Evolutionary conservation across 2,329 filamentous ascomycete species (phyloP), one percentile per base, ranked within the genome.

Genomic region (Monascus ruber): DNA sequence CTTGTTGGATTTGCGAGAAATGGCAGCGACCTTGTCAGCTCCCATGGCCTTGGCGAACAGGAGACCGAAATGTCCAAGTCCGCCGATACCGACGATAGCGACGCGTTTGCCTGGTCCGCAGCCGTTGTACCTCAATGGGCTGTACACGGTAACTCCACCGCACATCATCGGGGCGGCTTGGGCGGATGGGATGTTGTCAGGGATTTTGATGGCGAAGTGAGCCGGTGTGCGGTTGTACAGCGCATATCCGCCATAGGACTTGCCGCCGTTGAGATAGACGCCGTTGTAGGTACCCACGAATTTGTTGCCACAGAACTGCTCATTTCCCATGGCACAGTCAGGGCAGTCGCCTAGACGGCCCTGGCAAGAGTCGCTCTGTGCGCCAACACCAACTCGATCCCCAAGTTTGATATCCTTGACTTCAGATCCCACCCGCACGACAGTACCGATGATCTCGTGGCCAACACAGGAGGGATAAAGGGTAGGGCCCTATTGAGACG

Each of bases 141-240:
- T 74, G 56, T 76, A 91, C 0, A 81, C 73, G 0, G 85, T 91
- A 37, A 88, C 72, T 10, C 85, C 85, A 7, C 79, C 85, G 51
- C 85, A 91, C 35, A 91, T 70, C 70, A 91, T 82, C 0, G 84
- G 83, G 0, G 83, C 75, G 0, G 74, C 75, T 26, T 70, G 64
- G 17, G 66, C 68, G 33, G 65, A 70, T 3, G 62, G 44, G 26
- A 79, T 52, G 0, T 42, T 55, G 29, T 72, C 68, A 0, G 76
- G 76, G 42, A 79, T 77, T 58, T 68, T 74, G 50, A 77, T 58
- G 1, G 70, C 70, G 48, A 85, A 87, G 49, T 74, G 72, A 5
- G 60, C 63, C 2, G 70, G 69, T 0, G 67, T 67, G 7, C 78
- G 70, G 50, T 72, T 70, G 50, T 79, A 73, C 41, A 70, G 56